Evolutionary conservation across 805 yeast genomes (phyloP).

Genomic region (Kurtzmaniella cleridarum): DNA sequence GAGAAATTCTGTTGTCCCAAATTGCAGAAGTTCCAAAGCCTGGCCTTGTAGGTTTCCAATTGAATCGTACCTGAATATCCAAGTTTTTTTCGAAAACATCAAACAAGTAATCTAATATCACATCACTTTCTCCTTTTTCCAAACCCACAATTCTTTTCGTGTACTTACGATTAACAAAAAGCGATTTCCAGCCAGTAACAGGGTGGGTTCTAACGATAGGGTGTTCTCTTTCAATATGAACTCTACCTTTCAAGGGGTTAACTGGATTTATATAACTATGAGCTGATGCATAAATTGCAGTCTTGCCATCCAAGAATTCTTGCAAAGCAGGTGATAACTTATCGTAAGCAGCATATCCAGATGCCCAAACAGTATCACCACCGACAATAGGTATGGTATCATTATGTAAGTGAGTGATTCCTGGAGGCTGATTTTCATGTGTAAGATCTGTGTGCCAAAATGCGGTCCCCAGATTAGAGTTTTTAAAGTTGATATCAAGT

Average conservation of each 20-base stretch:
- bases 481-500: conserved; percentile 23
- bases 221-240: conserved; percentile 50
- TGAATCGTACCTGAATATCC: conserved; percentile 52
- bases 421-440: conserved; percentile 33
- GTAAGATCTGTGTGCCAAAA: conserved; percentile 35
- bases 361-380: conserved; percentile 54
- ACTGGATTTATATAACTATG: conserved; percentile 39
- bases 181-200: conserved; percentile 57
- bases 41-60: conserved; percentile 39
- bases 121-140: conserved; percentile 44
- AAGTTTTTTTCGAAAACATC: conserved; percentile 44
- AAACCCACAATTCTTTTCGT: conserved; percentile 50
- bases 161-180: conserved; percentile 48
- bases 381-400: conserved; percentile 43
- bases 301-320: conserved; percentile 47
- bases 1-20: conserved; percentile 57
- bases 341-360: conserved; percentile 57
- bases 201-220: conserved; percentile 63
- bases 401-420: conserved; percentile 32
- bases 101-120: conserved; percentile 43
- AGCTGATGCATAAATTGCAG: conserved; percentile 38
- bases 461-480: conserved; percentile 17
- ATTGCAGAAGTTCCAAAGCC: conserved; percentile 48
- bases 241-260: conserved; percentile 43
- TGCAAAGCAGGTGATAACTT: conserved; percentile 48